Base-by-base conservation (phyloP, 75 land plant genomes). In the Ceratopteris richardii region DNA sequence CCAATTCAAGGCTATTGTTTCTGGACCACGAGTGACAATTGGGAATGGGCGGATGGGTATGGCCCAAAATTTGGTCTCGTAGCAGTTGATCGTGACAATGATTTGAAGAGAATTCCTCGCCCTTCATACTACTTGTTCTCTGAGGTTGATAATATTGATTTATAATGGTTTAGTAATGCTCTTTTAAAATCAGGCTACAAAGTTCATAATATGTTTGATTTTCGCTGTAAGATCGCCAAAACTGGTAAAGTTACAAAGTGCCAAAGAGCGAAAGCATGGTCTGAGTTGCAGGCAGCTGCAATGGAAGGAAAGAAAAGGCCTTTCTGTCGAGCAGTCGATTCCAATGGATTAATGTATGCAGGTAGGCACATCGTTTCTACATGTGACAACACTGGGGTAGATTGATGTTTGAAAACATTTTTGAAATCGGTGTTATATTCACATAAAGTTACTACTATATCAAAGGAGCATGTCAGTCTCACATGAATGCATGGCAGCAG, bases 41-140 rank as follows among this genome's bases (percentile, higher is more conserved):
- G 99, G 99, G 99, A 95, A 64, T 90, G 99, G 99, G 97, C 99
- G 39, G 99, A 95, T 80, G 99, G 99, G 16, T 95, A 95, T 82
- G 99, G 99, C 42, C 99, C 99, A 7, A 95, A 95, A 56, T 95
- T 90, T 73, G 99, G 99, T 44, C 76, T 95, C 40, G 89, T 83
- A 19, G 93, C 92, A 39, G 99, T 90, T 47, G 99, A 95, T 68
- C 92, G 97, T 24, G 77, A 82, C 30, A 82, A 95, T 61, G 61
- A 76, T 62, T 75, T 95, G 53, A 78, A 74, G 13, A 76, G 99
- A 30, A 68, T 62, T 19, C 97, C 84, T 31, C 88, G 97, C 25
- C 99, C 92, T 58, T 95, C 97, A 14, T 95, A 95, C 54, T 56
- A 69, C 44, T 75, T 95, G 68, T 95, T 81, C 56, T 59, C 87